Evolutionary conservation across 1,139 yeast genomes (phyloP).

Genomic region (Taiozyma sp.): DNA sequence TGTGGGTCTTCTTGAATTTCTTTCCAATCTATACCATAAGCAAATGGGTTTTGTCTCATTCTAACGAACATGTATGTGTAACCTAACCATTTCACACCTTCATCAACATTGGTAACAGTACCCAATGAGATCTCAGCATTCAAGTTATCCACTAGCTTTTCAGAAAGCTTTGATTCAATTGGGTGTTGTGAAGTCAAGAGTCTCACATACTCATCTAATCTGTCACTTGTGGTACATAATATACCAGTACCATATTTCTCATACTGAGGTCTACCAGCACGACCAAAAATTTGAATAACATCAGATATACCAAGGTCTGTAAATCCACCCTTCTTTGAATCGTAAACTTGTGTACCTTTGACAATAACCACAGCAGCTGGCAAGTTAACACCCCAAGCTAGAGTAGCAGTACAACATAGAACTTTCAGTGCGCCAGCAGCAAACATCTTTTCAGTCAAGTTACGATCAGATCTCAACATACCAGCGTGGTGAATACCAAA

Average conservation of each 20-base stretch:
- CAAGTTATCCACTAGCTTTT: slow-evolving; percentile 81
- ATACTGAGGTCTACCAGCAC: slow-evolving; percentile 99
- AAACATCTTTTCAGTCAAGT: slow-evolving; percentile 85
- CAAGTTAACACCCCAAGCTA: slow-evolving; percentile 99
- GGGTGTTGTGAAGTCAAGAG: slow-evolving; percentile 94
- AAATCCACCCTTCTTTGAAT: slow-evolving; percentile 92
- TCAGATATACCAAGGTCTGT: slow-evolving; percentile 93
- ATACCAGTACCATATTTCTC: slow-evolving; percentile 92
- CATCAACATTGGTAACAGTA: slow-evolving; percentile 90
- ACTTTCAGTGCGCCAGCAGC: slow-evolving; percentile 83
- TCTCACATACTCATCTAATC: slow-evolving; percentile 81
- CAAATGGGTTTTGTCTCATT: slow-evolving; percentile 91
- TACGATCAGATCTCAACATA: slow-evolving; percentile 87
- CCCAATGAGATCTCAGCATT: slow-evolving; percentile 97
- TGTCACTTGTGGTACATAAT: slow-evolving; percentile 77
- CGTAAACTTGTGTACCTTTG: slow-evolving; percentile 95
- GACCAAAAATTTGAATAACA: slow-evolving; percentile 96
- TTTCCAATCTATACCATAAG: slow-evolving; percentile 90
- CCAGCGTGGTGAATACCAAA: slow-evolving; percentile 98
- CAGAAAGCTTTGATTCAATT: slow-evolving; percentile 79
- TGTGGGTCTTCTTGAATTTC: slow-evolving; percentile 82
- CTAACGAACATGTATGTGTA: slow-evolving; percentile 92
- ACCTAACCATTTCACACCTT: slow-evolving; percentile 95
- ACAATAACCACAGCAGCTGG: slow-evolving; percentile 98
- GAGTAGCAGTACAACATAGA: slow-evolving; percentile 91